A percentile compares a stretch with the other conserved stretches of the same genome.
Evolutionary conservation across 2,329 filamentous ascomycete genomes (phyloP).

Genomic region (Arthrocladium fulminans): DNA sequence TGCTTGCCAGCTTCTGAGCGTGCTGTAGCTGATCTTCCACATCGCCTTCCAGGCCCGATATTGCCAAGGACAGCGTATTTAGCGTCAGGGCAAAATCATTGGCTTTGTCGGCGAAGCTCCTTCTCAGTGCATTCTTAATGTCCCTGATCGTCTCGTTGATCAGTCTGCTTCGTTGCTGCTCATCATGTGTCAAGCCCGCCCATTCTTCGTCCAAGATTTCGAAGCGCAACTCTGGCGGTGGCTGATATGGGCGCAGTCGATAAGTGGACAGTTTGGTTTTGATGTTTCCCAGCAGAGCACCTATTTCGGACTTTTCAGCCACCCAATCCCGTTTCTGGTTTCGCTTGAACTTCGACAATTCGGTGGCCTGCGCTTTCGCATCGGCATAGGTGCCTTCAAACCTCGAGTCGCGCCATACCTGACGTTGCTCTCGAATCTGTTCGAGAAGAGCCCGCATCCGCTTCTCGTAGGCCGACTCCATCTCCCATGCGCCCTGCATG

Average conservation of each 20-base stretch:
- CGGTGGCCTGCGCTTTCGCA: slow-evolving; percentile 73
- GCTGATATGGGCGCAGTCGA: slow-evolving; percentile 79
- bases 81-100: slow-evolving; percentile 95
- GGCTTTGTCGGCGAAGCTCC: slow-evolving; percentile 92
- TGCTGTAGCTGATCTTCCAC: slow-evolving; percentile 90
- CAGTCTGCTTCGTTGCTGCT: slow-evolving; percentile 79
- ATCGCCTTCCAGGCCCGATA: slow-evolving; percentile 94
- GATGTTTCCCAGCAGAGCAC: slow-evolving; percentile 90
- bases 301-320: slow-evolving; percentile 91
- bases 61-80: slow-evolving; percentile 87
- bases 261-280: slow-evolving; percentile 98
- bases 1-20: slow-evolving; percentile 75
- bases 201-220: slow-evolving; percentile 78
- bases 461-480: slow-evolving; percentile 93
- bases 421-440: slow-evolving; percentile 63
- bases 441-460: slow-evolving; percentile 76
- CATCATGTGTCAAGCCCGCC: slow-evolving; percentile 67
- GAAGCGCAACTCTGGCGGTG: slow-evolving; percentile 71
- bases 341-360: slow-evolving; percentile 83
- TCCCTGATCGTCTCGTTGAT: slow-evolving; percentile 99
- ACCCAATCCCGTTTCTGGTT: slow-evolving; percentile 92
- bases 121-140: slow-evolving; percentile 91
- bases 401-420: slow-evolving; percentile 65
- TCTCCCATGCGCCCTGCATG: slow-evolving; percentile 99
- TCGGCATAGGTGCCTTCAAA: slow-evolving; percentile 91